Evolutionary conservation across 371 early-diverging fungal genomes (phyloP).

Genomic region (Sporodiniella umbellata): DNA sequence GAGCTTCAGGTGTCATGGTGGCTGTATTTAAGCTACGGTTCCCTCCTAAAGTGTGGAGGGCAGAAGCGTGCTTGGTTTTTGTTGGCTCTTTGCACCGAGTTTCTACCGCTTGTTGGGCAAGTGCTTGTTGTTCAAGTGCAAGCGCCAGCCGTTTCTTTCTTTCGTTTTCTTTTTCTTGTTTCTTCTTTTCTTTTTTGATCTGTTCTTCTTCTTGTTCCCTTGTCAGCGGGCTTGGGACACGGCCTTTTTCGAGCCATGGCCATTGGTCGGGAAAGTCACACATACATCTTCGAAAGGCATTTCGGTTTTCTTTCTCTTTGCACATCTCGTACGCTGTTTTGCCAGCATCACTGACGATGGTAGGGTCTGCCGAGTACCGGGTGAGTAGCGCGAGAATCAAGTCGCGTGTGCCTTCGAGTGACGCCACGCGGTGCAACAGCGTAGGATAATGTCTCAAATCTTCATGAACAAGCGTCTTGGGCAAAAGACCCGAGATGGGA

Average conservation of each 20-base stretch:
- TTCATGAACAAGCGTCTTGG: slow-evolving; percentile 37
- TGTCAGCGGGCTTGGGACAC: slow-evolving; percentile 79
- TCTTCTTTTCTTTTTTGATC: slow-evolving; percentile 57
- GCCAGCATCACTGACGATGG: slow-evolving; percentile 55
- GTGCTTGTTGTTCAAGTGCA: slow-evolving; percentile 21
- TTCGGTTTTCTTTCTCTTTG: slow-evolving; percentile 70
- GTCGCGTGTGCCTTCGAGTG: slow-evolving; percentile 44
- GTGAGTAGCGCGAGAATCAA: slow-evolving; percentile 65
- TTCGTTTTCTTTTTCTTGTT: slow-evolving; percentile 54
- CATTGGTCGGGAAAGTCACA: slow-evolving; percentile 59
- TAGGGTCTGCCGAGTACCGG: slow-evolving; percentile 76
- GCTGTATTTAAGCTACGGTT: slow-evolving; percentile 16
- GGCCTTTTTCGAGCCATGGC: slow-evolving; percentile 64
- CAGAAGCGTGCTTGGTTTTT: slow-evolving; percentile 14
- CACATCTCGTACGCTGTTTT: slow-evolving; percentile 82
- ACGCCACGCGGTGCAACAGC: slow-evolving; percentile 67
- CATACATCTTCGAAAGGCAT: slow-evolving; percentile 77
- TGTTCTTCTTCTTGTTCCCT: slow-evolving; percentile 70
- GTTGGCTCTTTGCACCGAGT: slow-evolving; percentile 29
- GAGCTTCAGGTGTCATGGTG: slow-evolving; percentile 71
- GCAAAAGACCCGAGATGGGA: slow-evolving; percentile 30
- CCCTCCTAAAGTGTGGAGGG: slow-evolving; percentile 22
- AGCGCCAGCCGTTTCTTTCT: slow-evolving; percentile 37
- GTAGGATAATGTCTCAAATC: slow-evolving; percentile 58
- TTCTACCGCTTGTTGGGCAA: slow-evolving; percentile 35